Base-by-base conservation (phyloP, 805 yeast genomes). In the Sporopachydermia lactativora region DNA sequence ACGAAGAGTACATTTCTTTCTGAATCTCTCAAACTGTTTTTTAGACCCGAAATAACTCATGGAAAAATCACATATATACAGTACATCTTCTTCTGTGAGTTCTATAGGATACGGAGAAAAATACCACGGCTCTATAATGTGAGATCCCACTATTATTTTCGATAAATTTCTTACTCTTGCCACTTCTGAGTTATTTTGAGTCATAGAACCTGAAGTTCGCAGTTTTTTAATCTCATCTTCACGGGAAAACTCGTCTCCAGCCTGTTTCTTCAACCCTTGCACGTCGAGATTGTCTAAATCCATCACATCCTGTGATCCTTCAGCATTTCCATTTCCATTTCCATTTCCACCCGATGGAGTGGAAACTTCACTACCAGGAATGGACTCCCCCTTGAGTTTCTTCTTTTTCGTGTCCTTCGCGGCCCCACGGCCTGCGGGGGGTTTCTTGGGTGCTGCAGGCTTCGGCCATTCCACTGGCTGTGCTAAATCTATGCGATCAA, bases 61-160 rank as follows among this genome's bases (percentile, higher is more conserved):
- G 2, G 96, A 77, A 56, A 82, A 92, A 60, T 88, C 97, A 60
- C 95, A 92, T 37, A 92, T 81, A 56, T 81, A 92, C 17, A 92
- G 72, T 42, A 73, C 77, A 56, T 89, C 97, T 48, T 81, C 92
- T 51, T 92, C 97, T 0, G 96, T 85, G 42, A 86, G 69, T 55
- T 92, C 98, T 13, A 85, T 69, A 0, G 99, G 99, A 57, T 92
- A 92, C 1, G 99, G 97, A 1, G 95, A 82, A 53, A 92, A 92
- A 60, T 92, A 92, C 99, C 99, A 92, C 2, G 99, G 98, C 57
- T 92, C 99, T 41, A 92, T 85, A 49, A 82, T 81, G 58, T 77
- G 85, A 47, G 80, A 81, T 1, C 98, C 99, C 61, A 92, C 75
- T 3, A 84, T 79, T 3, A 92, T 74, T 41, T 73, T 70, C 38